phyloP scores from a whole-genome alignment of 192 early-diverging fungal species.

The Pilaira anomala region DNA sequence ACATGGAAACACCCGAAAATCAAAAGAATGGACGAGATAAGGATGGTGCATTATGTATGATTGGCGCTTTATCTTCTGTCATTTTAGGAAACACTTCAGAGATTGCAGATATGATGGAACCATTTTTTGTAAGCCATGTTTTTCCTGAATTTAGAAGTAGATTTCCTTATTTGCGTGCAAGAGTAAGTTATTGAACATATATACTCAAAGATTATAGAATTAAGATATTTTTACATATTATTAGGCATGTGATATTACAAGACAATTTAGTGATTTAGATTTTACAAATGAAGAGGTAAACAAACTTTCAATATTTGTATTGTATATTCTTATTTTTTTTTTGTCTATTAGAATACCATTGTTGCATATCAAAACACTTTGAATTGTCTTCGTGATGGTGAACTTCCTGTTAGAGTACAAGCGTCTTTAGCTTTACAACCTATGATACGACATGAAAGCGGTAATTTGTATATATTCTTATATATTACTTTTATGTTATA shows the following conservation, averaged over 20 bases:
- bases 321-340: neutral
- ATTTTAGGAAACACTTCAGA: conserved; percentile 51
- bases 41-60: conserved; percentile 88
- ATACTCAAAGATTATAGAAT: neutral
- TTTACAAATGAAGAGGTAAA: conserved; percentile 51
- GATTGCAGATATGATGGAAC: conserved; percentile 69
- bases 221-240: conserved; percentile 1
- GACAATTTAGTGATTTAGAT: conserved; percentile 57
- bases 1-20: conserved; percentile 59
- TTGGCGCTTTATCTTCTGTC: conserved; percentile 64
- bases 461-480: conserved; percentile 20
- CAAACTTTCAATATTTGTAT: neutral
- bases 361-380: conserved; percentile 47
- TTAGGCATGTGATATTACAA: conserved; percentile 43
- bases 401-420: conserved; percentile 86
- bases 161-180: conserved; percentile 78
- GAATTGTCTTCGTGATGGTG: conserved; percentile 66
- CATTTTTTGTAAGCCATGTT: conserved; percentile 80
- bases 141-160: conserved; percentile 87
- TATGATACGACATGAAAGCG: conserved; percentile 67
- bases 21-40: conserved; percentile 71
- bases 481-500: neutral
- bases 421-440: conserved; percentile 81
- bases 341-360: conserved; percentile 35
- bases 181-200: conserved; percentile 46